Base-by-base conservation (phyloP, 1,284 basidiomycete genomes). In the Volvariella volvacea region DNA sequence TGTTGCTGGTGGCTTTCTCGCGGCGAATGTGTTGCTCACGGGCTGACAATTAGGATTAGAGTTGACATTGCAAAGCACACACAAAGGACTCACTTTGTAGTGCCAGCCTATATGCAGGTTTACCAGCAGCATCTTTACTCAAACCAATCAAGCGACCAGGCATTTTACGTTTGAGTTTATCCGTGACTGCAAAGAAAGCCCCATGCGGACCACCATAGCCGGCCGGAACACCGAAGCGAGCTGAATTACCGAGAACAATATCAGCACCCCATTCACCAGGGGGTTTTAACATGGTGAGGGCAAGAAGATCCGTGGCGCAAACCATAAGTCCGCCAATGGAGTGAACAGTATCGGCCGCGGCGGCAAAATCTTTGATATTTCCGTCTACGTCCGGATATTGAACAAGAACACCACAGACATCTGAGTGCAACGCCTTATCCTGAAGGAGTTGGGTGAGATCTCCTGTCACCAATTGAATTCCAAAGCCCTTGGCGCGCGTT, bases 231-330 rank as follows among this genome's bases (percentile, higher is more conserved):
- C 95, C 95, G 58, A 99, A 99, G 34, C 95, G 83, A 37, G 89
- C 94, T 30, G 92, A 90, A 63, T 95, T 98, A 34, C 95, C 95
- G 43, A 95, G 73, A 2, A 93, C 94, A 52, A 99, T 85, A 64
- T 99, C 95, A 28, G 93, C 94, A 41, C 95, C 95, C 92, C 95
- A 98, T 72, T 98, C 95, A 47, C 95, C 95, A 9, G 95, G 95
- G 19, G 95, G 92, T 60, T 90, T 92, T 55, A 99, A 76, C 76
- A 93, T 79, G 6, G 94, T 93, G 58, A 98, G 71, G 1, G 95
- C 92, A 22, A 99, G 74, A 41, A 99, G 77, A 65, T 99, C 95
- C 10, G 92, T 92, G 9, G 92, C 92, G 52, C 86, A 90, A 17
- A 88, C 77, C 42, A 95, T 78, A 50, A 97, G 76, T 36, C 77